Conservation (phyloP, 1,139 yeast genomes). For the Ashbya aceris region DNA sequence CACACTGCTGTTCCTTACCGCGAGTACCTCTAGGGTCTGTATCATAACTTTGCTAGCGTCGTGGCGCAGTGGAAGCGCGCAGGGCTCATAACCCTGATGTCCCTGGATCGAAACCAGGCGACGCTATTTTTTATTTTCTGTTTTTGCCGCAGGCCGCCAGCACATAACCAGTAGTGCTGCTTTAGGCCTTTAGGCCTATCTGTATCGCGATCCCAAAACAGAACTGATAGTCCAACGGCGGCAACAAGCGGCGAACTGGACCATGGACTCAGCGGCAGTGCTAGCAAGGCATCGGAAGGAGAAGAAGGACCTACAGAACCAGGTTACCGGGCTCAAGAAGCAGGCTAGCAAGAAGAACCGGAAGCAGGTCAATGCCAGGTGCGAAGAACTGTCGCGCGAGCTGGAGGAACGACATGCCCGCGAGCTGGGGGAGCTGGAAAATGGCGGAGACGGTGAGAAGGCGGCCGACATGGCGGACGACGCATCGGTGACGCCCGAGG, state of each 20-base stretch:
- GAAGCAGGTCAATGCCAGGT: conserved; percentile 45
- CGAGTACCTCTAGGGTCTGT: too few relatives aligned
- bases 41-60: conserved; percentile 38
- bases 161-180: too few relatives aligned
- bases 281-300: conserved; percentile 62
- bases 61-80: conserved; percentile 99
- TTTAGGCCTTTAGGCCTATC: too few relatives aligned
- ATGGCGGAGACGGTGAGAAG: conserved; percentile 8
- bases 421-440: conserved; percentile 35
- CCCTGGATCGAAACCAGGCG: conserved; percentile 99
- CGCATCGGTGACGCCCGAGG: conserved; percentile 53
- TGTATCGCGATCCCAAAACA: too few relatives aligned
- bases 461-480: conserved; percentile 23
- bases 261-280: conserved; percentile 29
- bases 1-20: too few relatives aligned
- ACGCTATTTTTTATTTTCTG: conserved; percentile 53
- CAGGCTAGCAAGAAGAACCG: conserved; percentile 76
- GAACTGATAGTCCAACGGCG: too few relatives aligned
- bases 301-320: conserved; percentile 52
- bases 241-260: too few relatives aligned
- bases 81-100: conserved; percentile 99
- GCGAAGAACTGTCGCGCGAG: conserved; percentile 49
- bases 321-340: conserved; percentile 66
- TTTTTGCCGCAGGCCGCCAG: neutral
- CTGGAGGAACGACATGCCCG: conserved; percentile 43